phyloP scores from a whole-genome alignment of 2,329 filamentous ascomycete genomes.

The Coleophoma eucalyptorum region DNA sequence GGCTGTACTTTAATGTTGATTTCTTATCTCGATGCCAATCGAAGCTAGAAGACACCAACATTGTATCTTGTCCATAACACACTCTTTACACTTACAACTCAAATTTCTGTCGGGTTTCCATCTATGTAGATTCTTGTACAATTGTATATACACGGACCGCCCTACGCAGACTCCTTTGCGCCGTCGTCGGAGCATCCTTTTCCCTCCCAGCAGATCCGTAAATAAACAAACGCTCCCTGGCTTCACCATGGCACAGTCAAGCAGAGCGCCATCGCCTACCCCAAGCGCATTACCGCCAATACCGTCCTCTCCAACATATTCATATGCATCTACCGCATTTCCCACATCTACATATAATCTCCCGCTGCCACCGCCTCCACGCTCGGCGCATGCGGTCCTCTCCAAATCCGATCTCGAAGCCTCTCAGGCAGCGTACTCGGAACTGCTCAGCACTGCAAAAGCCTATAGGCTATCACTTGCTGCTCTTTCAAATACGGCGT shows the following conservation, averaged over 20 bases:
- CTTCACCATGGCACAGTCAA: conserved; percentile 11
- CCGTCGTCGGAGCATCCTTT: no score
- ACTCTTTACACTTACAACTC: background rate
- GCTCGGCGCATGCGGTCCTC: conserved; percentile 54
- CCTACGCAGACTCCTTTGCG: background rate
- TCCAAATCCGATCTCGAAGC: conserved; percentile 59
- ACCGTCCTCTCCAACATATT: conserved; percentile 61
- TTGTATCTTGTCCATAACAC: background rate
- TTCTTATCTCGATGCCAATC: background rate
- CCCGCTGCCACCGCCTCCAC: conserved; percentile 56
- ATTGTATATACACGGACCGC: background rate
- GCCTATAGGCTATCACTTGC: conserved; percentile 60
- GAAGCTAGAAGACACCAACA: background rate
- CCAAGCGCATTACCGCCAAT: conserved; percentile 55
- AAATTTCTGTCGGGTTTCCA: no score
- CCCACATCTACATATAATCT: conserved; percentile 55
- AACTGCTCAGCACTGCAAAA: conserved; percentile 59
- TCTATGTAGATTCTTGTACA: background rate
- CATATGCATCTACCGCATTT: conserved; percentile 59
- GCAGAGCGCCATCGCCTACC: conserved; percentile 41
- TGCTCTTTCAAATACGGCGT: conserved; percentile 56
- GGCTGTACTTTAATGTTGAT: background rate
- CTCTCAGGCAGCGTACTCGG: conserved; percentile 59
- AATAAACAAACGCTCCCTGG: conserved; percentile 10
- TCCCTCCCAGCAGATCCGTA: background rate